phyloP scores from a whole-genome alignment of 805 yeast species.

The Kuraishia ogatae region DNA sequence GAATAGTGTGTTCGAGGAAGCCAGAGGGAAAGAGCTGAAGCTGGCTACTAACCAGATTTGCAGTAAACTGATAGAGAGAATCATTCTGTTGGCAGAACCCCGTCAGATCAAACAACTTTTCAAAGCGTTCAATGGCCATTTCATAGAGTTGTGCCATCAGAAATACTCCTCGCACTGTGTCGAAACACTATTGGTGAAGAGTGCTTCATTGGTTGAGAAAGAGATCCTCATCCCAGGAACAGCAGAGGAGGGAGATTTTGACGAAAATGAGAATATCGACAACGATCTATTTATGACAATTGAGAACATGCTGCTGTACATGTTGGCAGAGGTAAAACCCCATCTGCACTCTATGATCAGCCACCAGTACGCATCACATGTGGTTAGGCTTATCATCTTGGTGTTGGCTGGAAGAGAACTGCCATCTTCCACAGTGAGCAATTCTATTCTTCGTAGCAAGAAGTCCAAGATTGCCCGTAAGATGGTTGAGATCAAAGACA shows the following conservation, averaged over 20 bases:
- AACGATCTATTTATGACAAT: conserved; percentile 39
- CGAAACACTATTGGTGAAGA: conserved; percentile 72
- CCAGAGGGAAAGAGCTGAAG: conserved; percentile 83
- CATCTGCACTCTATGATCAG: conserved; percentile 47
- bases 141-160: conserved; percentile 70
- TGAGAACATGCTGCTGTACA: conserved; percentile 56
- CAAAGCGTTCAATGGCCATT: conserved; percentile 63
- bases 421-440: conserved; percentile 62
- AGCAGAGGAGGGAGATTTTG: conserved; percentile 22
- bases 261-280: conserved; percentile 23
- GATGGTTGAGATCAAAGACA: conserved; percentile 82
- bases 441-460: conserved; percentile 73
- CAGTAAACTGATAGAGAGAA: conserved; percentile 84
- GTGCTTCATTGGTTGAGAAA: conserved; percentile 67
- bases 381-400: conserved; percentile 61
- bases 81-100: conserved; percentile 59
- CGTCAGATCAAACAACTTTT: conserved; percentile 59
- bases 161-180: conserved; percentile 91
- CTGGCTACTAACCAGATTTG: conserved; percentile 91
- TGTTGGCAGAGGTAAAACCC: conserved; percentile 62
- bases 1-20: conserved; percentile 73
- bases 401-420: conserved; percentile 70
- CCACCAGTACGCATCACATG: conserved; percentile 87
- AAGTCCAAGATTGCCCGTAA: conserved; percentile 84
- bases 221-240: conserved; percentile 44